Evolutionary conservation across 2,329 filamentous ascomycete genomes (phyloP).

Genomic region (Cladophialophora chaetospira): DNA sequence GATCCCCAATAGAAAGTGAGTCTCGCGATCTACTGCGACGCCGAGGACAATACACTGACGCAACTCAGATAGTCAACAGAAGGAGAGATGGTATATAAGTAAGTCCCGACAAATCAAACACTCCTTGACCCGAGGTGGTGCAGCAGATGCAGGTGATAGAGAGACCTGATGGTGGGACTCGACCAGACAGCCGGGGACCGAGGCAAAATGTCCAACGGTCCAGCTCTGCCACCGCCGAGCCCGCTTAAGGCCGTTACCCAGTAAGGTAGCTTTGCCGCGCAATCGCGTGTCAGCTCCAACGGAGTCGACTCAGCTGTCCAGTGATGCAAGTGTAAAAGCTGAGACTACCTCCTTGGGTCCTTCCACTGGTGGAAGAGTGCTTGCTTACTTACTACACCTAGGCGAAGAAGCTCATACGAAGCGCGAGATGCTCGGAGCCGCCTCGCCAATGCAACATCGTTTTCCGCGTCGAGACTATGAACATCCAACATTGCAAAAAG

Average conservation of each 20-base stretch:
- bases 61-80: background rate
- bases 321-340: too few relatives aligned
- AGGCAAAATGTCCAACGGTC: slow-evolving; percentile 8
- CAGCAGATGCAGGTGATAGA: slow-evolving; percentile 4
- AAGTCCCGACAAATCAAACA: slow-evolving; percentile 3
- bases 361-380: too few relatives aligned
- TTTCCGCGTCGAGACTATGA: too few relatives aligned
- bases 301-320: too few relatives aligned
- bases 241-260: slow-evolving; percentile 8
- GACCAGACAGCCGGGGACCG: slow-evolving; percentile 17
- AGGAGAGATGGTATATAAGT: background rate
- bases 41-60: background rate
- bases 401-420: too few relatives aligned
- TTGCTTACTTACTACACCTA: too few relatives aligned
- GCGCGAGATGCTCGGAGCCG: too few relatives aligned
- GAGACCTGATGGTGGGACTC: background rate
- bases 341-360: too few relatives aligned
- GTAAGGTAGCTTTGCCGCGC: background rate
- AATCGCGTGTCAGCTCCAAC: background rate
- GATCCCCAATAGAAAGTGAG: background rate
- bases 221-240: background rate
- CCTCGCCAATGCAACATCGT: too few relatives aligned
- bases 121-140: slow-evolving; percentile 15
- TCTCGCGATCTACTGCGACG: background rate
- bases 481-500: too few relatives aligned